Evolutionary conservation across 768 basidiomycete species (phyloP), one percentile per base, ranked within the genome.

Genomic region (Mycena polygramma): DNA sequence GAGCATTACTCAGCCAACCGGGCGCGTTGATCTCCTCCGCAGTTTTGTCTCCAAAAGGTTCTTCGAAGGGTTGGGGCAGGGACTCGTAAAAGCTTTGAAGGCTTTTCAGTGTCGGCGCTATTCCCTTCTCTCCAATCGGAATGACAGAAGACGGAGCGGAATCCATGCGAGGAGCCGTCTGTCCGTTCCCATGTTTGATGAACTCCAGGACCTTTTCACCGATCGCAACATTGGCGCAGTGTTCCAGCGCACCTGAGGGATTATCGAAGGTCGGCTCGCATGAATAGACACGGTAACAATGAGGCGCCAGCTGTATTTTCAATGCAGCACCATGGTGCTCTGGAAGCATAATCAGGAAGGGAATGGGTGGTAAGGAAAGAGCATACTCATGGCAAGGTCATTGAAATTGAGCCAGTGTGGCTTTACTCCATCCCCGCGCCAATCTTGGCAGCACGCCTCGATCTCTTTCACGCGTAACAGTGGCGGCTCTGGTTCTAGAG

Each of bases 61-160:
- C 89, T 0, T 90, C 88, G 60, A 92, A 86, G 1, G 91, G 92
- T 53, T 85, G 84, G 1, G 92, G 91, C 53, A 94, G 85, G 17
- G 87, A 77, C n/a, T 91, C 90, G 73, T 86, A 91, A 77, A 90
- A 93, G 1, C 78, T 78, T 69, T 90, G 89, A 1, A 93, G 78
- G 30, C 20, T 60, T 49, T 36, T 41, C 4, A 15, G 41, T 41
- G 41, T 41, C 30, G 19, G 17, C 2, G 8, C 9, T 11, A 43
- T 7, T 49, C 19, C 46, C 14, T n/a, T 57, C n/a, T 24, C 13
- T 19, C 9, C 36, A 20, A 9, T 9, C 35, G 19, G 8, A 17
- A 30, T 24, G 7, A n/a, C 11, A 22, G 48, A 35, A 53, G 58
- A 24, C 3, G n/a, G 7, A 52, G 58, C 35, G 26, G 10, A 52